These are phyloP conservation scores for Strigomonas culicis DNA, from an alignment of 208 protist species.

Conservation along the genomic window DNA sequence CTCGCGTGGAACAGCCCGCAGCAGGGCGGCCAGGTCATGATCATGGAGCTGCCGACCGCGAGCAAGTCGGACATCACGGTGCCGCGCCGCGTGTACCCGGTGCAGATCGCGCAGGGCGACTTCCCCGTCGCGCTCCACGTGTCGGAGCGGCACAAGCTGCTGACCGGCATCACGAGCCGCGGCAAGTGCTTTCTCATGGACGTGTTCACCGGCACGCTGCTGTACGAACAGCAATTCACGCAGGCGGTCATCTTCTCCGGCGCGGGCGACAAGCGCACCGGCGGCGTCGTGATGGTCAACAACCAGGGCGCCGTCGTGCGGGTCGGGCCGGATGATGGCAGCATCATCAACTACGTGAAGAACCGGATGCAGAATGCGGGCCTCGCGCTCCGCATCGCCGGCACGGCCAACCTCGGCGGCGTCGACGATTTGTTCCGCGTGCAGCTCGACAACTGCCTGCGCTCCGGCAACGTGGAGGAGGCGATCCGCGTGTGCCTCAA, in stretches of 20 bases:
- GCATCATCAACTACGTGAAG: slow-evolving; percentile 96
- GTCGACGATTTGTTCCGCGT: slow-evolving; percentile 96
- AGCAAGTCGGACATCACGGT: slow-evolving; percentile 75
- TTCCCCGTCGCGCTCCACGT: slow-evolving; percentile 98
- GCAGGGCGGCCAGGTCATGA: slow-evolving; percentile 78
- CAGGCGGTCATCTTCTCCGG: slow-evolving; percentile 96
- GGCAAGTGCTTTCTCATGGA: slow-evolving; percentile 95
- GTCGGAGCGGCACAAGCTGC: slow-evolving; percentile 93
- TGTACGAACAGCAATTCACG: slow-evolving; percentile 96
- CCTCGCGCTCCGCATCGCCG: slow-evolving; percentile 95
- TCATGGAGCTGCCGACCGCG: slow-evolving; percentile 89
- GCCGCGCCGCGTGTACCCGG: slow-evolving; percentile 41
- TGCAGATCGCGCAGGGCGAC: slow-evolving; percentile 88
- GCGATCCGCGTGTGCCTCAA: slow-evolving; percentile 95
- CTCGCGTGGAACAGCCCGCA: slow-evolving; percentile 91
- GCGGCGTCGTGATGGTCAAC: slow-evolving; percentile 96
- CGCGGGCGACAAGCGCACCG: slow-evolving; percentile 73
- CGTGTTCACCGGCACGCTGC: slow-evolving; percentile 91
- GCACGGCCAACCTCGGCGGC: slow-evolving; percentile 95
- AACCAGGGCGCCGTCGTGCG: slow-evolving; percentile 93
- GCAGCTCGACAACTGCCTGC: slow-evolving; percentile 96
- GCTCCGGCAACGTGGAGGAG: slow-evolving; percentile 87
- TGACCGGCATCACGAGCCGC: slow-evolving; percentile 97
- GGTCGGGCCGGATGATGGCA: slow-evolving; percentile 95
- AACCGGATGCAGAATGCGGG: slow-evolving; percentile 92